phyloP scores from a whole-genome alignment of 2,329 filamentous ascomycete species.

The Ascochyta koolunga region DNA sequence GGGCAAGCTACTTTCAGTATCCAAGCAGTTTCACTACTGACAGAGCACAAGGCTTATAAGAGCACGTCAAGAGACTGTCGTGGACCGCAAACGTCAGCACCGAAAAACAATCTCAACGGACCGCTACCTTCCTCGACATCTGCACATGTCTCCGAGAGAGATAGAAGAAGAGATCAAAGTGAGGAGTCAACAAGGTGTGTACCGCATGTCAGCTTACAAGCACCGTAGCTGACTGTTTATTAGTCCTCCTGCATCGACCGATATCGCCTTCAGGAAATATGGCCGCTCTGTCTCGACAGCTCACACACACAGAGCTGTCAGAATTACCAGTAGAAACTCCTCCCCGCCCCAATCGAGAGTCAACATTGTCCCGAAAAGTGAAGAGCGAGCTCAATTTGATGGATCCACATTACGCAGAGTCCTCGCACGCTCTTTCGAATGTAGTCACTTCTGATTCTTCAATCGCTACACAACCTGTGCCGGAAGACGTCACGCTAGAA shows the following conservation, averaged over 20 bases:
- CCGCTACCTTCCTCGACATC: conserved; percentile 4
- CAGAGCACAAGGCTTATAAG: conserved; percentile 41
- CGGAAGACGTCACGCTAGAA: conserved; percentile 32
- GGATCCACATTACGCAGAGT: conserved; percentile 11
- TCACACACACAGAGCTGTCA: conserved; percentile 35
- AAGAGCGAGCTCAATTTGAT: conserved; percentile 39
- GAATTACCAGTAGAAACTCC: conserved; percentile 44
- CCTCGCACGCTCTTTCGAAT: conserved; percentile 8
- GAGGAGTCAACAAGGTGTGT: conserved; percentile 34
- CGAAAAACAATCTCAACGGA: conserved; percentile 25
- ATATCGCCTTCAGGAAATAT: conserved; percentile 49
- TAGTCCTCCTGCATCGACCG: conserved; percentile 36
- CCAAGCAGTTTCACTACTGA: background rate
- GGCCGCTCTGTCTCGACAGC: conserved; percentile 47
- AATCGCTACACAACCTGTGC: conserved; percentile 38
- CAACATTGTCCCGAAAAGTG: conserved; percentile 35
- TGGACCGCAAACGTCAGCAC: conserved; percentile 39
- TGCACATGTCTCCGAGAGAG: conserved; percentile 24
- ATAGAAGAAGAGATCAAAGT: conserved; percentile 35
- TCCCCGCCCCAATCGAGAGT: conserved; percentile 19
- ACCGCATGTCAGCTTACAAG: background rate
- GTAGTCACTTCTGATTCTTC: conserved; percentile 43
- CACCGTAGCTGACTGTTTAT: background rate
- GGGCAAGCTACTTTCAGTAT: conserved; percentile 26
- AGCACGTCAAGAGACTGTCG: conserved; percentile 50